Base-by-base conservation (phyloP, 371 early-diverging fungal species). In the Lichtheimia corymbifera region DNA sequence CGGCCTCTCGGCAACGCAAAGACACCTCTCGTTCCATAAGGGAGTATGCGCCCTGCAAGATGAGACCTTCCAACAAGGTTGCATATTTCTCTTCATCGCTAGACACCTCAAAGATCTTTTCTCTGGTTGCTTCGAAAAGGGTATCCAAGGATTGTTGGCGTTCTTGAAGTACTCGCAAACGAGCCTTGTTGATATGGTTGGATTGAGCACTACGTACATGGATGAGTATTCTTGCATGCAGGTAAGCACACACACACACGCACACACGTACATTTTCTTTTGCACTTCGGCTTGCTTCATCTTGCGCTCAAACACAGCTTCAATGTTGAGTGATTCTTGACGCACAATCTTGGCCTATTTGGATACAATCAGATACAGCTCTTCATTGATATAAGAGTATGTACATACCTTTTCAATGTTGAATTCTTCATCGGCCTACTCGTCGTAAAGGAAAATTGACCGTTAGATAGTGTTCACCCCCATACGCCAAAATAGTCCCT, bases 401-500 rank as follows among this genome's bases (percentile, higher is more conserved):
- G 62, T 43, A 44, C 73, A 70, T 80, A 92, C 93, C 89, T 96
- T 96, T 79, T 97, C 98, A 80, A 98, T 98, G 79, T 97, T 97
- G 88, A 97, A 97, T 70, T 98, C 98, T 72, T 98, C 98, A 79
- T 95, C 94, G 52, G 97, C 98, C 89, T 88, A 70, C 3, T 53
- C 18, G 18, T 14, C 17, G 18, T 12, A n/a, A 25, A 27, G 27
- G 22, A 17, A 22, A 47, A 35, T 6, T 35, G 35, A 9, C 35
- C 9, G 2, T 35, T 9, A 35, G 28, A 28, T 28, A 28, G n/a
- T n/a, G n/a, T 28, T 7, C 2, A 35, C 9, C 35, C 35, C 35
- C 35, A 35, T 35, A 35, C 35, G 35, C 35, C 35, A 35, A 35
- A 35, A 35, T 22, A 22, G 22, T 22, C 22, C 22, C 22, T 22